Conservation (phyloP, 306 rosid genomes). For the Gastrolobium bilobum region DNA sequence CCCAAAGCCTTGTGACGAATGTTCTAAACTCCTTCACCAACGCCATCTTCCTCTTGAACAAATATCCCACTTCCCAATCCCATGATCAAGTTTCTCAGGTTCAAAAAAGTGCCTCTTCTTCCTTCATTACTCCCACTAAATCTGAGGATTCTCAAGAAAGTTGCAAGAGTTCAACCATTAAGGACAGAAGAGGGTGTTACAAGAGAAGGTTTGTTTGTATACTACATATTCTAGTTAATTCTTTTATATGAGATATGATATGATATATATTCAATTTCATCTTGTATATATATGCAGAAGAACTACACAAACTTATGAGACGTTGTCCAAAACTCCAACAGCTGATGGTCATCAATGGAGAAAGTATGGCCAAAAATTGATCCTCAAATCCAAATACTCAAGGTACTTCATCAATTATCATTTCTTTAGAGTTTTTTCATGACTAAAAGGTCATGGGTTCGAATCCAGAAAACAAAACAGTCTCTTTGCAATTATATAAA, state of each 20-base stretch:
- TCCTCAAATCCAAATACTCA: constrained; percentile 47
- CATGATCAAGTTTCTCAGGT: constrained; percentile 1
- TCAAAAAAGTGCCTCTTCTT: background rate
- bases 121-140: constrained; percentile 7
- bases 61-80: background rate
- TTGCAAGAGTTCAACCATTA: constrained; percentile 34
- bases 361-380: constrained; percentile 76
- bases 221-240: too few species aligned
- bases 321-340: constrained; percentile 34
- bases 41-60: constrained; percentile 50
- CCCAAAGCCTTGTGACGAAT: constrained; percentile 42
- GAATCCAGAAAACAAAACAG: too few species aligned
- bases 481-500: too few species aligned
- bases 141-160: constrained; percentile 52
- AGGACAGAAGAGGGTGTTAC: constrained; percentile 58
- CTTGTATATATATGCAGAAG: constrained; percentile 48
- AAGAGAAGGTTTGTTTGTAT: constrained; percentile 55
- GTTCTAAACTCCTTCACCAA: constrained; percentile 54
- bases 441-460: too few species aligned
- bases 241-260: too few species aligned
- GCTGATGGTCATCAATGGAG: constrained; percentile 82
- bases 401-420: constrained; percentile 45
- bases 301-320: constrained; percentile 47
- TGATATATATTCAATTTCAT: too few species aligned
- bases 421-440: too few species aligned